phyloP scores from a whole-genome alignment of 2,329 filamentous ascomycete species.

The Aureobasidium sp. region DNA sequence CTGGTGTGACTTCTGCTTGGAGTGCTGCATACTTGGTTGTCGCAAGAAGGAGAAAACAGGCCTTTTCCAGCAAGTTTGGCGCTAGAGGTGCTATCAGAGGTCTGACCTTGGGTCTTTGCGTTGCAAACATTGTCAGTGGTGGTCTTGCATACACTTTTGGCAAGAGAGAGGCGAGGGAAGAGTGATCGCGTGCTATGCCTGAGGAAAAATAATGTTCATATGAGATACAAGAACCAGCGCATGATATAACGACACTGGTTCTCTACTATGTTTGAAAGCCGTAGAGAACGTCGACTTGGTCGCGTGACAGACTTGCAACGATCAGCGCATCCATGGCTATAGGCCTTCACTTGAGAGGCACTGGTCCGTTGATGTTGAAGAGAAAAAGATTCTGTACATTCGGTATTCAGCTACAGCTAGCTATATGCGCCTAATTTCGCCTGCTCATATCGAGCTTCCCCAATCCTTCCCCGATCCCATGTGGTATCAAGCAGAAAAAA shows the following conservation, averaged over 20 bases:
- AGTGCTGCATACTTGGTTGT: constrained; percentile 58
- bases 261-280: no score
- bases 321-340: neutral
- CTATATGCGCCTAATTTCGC: constrained; percentile 7
- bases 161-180: constrained; percentile 30
- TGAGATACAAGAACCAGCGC: neutral
- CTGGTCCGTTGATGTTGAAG: neutral
- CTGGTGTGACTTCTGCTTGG: constrained; percentile 58
- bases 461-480: neutral
- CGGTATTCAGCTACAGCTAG: neutral
- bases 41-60: constrained; percentile 50
- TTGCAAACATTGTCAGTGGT: constrained; percentile 44
- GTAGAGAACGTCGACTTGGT: neutral
- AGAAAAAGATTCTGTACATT: constrained; percentile 4
- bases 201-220: neutral
- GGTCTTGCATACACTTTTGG: constrained; percentile 48
- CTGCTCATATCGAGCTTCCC: neutral
- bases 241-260: neutral
- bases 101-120: constrained; percentile 44
- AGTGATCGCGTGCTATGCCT: neutral
- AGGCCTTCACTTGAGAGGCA: neutral
- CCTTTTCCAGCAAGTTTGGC: constrained; percentile 41
- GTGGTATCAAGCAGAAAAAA: neutral
- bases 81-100: constrained; percentile 47
- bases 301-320: neutral